Conservation (phyloP, 164 flowering plant species). For the Annona cherimola region DNA sequence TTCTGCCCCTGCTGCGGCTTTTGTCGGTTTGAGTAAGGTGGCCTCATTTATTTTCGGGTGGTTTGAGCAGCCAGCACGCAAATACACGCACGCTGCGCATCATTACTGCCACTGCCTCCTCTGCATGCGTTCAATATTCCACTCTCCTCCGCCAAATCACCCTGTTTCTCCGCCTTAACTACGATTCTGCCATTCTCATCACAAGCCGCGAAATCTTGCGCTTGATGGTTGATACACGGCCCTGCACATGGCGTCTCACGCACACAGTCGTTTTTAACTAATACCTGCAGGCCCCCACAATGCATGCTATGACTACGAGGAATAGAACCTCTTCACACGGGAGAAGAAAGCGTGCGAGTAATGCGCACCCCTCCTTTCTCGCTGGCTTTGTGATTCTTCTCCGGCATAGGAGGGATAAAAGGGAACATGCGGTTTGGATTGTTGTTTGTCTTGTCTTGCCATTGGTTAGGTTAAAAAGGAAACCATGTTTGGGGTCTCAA, state of each 20-base stretch:
- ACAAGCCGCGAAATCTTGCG: too few species aligned
- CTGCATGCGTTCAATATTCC: neutral
- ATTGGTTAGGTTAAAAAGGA: neutral
- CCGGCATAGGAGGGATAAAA: neutral
- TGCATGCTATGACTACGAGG: too few species aligned
- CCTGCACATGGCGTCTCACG: neutral
- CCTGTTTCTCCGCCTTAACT: neutral
- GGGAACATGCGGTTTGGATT: neutral
- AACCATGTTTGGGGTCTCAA: neutral
- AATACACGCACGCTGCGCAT: neutral
- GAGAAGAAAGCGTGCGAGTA: neutral
- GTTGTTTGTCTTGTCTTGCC: neutral
- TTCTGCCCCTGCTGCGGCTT: neutral
- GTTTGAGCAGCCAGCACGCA: neutral
- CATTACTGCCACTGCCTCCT: conserved; percentile 1
- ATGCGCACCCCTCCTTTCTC: neutral
- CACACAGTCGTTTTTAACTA: too few species aligned
- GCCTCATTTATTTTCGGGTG: neutral
- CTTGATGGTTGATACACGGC: too few species aligned
- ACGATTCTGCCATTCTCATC: neutral
- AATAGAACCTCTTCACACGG: too few species aligned
- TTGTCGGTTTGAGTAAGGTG: neutral
- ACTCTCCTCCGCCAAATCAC: neutral
- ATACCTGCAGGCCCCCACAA: too few species aligned
- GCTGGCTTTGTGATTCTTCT: too few species aligned